Base-by-base conservation (phyloP, 2,329 filamentous ascomycete genomes). In the Dryadomyces quercivorus region DNA sequence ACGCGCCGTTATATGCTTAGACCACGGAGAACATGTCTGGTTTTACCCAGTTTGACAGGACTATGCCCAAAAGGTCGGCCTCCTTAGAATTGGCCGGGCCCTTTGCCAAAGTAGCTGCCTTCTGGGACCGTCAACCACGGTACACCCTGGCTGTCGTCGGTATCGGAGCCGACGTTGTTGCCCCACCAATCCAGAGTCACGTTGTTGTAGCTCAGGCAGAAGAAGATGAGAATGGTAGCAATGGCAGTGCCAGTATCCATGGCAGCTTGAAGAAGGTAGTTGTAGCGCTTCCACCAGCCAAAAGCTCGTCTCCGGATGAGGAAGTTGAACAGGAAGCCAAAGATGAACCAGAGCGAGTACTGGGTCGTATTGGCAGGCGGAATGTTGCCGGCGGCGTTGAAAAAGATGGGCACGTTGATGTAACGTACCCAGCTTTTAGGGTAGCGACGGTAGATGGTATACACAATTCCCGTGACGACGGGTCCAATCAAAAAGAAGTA, bases 251-350 rank as follows among this genome's bases (percentile, higher is more conserved):
- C 80, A 1, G 54, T 56, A 44, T 56, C 55, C 49, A 56, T 49
- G 31, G 55, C 55, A 1, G 55, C 55, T 10, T 54, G 52, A 5
- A 56, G 49, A 21, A 56, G 52, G 36, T 56, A 57, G 38, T 57
- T 57, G 43, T 57, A 57, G 8, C 56, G 51, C 48, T 57, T 53
- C 56, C 56, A 57, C 56, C 56, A 57, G 36, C 76, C 74, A 52
- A 81, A 78, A 44, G 82, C 69, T 2, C 75, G 78, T 0, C 78
- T 79, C 10, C 78, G 80, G 0, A 79, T 67, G 53, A 80, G 70
- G 56, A 81, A 82, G 65, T 81, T 77, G 64, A 78, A 78, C 70
- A 76, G 76, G 55, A 72, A 69, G 74, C 76, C 78, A 58, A 76
- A 71, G 3, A 57, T 60, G 59, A 49, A 62, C 61, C 64, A 58